Conservation (phyloP, 345 rosid species). For the Brassica cretica region DNA sequence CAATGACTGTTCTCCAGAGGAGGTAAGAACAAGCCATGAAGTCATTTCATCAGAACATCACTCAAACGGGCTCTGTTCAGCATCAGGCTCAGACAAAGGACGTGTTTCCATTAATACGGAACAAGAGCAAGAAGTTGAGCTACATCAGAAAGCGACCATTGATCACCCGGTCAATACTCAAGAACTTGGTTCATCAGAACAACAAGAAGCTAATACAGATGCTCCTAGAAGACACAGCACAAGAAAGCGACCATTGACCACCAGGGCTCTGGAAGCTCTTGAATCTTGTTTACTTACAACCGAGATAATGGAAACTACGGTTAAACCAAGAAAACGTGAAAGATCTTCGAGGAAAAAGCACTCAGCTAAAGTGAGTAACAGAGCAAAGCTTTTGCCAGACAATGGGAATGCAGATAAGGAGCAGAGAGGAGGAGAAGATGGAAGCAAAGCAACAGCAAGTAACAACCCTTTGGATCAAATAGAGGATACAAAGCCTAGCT, state of each 20-base stretch:
- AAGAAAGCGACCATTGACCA: constrained; percentile 66
- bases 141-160: no score
- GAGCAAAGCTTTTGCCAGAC: constrained; percentile 9
- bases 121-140: constrained; percentile 28
- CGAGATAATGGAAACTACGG: constrained; percentile 40
- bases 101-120: constrained; percentile 8
- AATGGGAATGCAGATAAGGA: constrained; percentile 19
- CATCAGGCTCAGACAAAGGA: constrained; percentile 26
- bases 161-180: constrained; percentile 8
- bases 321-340: constrained; percentile 28
- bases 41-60: constrained; percentile 34
- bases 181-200: constrained; percentile 31
- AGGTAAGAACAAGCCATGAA: constrained; percentile 18
- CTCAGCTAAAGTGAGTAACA: constrained; percentile 25
- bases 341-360: constrained; percentile 34
- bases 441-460: constrained; percentile 17
- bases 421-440: constrained; percentile 26
- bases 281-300: constrained; percentile 52
- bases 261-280: constrained; percentile 69
- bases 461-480: constrained; percentile 33
- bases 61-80: constrained; percentile 22
- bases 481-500: constrained; percentile 32
- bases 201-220: constrained; percentile 33
- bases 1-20: constrained; percentile 23
- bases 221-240: constrained; percentile 63